Percentiles rank a stretch among this genome's conserved stretches.
Conservation (phyloP, 768 basidiomycete species). For the Tulasnella sp. region DNA sequence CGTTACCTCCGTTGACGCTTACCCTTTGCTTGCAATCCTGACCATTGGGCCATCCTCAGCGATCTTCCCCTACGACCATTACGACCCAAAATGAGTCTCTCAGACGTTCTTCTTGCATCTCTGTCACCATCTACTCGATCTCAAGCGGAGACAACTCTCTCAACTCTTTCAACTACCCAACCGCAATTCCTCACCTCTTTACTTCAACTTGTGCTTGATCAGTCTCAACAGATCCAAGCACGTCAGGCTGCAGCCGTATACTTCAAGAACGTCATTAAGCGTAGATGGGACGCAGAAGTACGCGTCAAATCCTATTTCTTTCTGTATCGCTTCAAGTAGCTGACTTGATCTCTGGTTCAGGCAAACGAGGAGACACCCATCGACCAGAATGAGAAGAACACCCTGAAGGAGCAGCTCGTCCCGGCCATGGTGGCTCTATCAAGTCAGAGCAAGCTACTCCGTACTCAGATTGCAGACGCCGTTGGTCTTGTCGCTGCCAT, state of each 20-base stretch:
- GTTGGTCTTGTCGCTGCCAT: slow-evolving; percentile 88
- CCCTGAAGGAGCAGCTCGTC: slow-evolving; percentile 76
- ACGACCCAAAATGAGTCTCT: slow-evolving; percentile 43
- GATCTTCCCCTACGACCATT: slow-evolving; percentile 1
- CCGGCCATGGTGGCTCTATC: slow-evolving; percentile 91
- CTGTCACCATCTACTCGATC: slow-evolving; percentile 70
- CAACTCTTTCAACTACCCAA: slow-evolving; percentile 61
- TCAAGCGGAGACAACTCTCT: slow-evolving; percentile 78
- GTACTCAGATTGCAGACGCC: slow-evolving; percentile 89
- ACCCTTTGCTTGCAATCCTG: neutral
- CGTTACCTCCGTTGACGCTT: slow-evolving; percentile 27
- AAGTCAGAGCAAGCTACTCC: slow-evolving; percentile 63
- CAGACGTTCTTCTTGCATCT: slow-evolving; percentile 71
- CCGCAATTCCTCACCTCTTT: slow-evolving; percentile 79
- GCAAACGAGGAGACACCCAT: slow-evolving; percentile 60
- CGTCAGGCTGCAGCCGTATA: slow-evolving; percentile 86
- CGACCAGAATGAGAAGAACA: slow-evolving; percentile 67
- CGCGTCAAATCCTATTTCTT: neutral
- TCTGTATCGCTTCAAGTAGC: neutral
- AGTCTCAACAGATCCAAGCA: slow-evolving; percentile 64
- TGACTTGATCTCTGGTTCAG: slow-evolving; percentile 12
- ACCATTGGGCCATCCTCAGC: neutral
- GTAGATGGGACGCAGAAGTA: slow-evolving; percentile 59
- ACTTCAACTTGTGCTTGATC: slow-evolving; percentile 74
- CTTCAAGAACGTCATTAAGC: slow-evolving; percentile 88